phyloP scores from a whole-genome alignment of 441 rosid genomes.

The Pelargonium cotyledonis region DNA sequence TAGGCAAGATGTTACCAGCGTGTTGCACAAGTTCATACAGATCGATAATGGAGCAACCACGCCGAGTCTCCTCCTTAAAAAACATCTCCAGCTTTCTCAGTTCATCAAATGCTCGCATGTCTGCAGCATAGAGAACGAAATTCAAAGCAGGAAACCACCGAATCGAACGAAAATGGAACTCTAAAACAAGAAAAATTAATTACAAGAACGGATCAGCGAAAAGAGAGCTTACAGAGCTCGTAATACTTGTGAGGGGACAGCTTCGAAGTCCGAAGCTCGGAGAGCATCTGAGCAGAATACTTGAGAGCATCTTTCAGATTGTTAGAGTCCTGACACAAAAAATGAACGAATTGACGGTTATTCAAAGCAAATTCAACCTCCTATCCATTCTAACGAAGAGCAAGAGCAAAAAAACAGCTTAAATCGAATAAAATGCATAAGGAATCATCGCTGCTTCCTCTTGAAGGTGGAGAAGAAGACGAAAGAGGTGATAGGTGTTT shows the following conservation, averaged over 20 bases:
- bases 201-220: constrained; percentile 13
- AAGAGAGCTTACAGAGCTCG: constrained; percentile 65
- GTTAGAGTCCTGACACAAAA: constrained; percentile 63
- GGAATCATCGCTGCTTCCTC: background rate
- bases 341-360: constrained; percentile 1
- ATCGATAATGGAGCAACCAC: constrained; percentile 91
- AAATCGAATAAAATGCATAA: constrained; percentile 1
- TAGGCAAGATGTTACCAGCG: constrained; percentile 95
- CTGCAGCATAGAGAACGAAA: constrained; percentile 29
- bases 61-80: constrained; percentile 88
- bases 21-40: constrained; percentile 95
- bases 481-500: constrained; percentile 15
- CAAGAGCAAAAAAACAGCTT: background rate
- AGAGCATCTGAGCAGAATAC: constrained; percentile 97
- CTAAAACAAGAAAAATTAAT: constrained; percentile 7
- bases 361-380: background rate
- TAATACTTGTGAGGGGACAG: constrained; percentile 95
- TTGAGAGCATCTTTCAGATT: constrained; percentile 92
- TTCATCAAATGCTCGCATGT: constrained; percentile 98
- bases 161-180: background rate
- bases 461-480: background rate
- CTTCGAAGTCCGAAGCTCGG: constrained; percentile 95
- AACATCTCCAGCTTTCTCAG: constrained; percentile 87
- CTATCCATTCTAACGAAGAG: background rate
- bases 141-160: constrained; percentile 6